phyloP scores from a whole-genome alignment of 2,329 filamentous ascomycete species.

The Neurospora crassa region DNA sequence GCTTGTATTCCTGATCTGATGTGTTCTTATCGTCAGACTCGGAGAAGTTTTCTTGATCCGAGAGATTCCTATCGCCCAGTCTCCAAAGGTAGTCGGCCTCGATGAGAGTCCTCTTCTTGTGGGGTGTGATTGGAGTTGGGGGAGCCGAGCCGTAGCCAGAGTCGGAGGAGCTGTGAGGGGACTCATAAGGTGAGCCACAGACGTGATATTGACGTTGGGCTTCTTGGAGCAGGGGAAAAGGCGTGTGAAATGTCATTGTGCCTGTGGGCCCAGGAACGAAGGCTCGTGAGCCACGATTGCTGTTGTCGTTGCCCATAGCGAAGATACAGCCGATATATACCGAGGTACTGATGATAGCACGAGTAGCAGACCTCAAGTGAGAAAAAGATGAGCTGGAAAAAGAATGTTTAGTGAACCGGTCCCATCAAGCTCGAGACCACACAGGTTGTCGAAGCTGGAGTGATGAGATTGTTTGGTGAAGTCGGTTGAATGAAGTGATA shows the following conservation, averaged over 20 bases:
- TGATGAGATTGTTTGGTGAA: not conserved
- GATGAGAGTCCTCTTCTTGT: conserved; percentile 2
- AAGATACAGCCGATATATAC: conserved; percentile 1
- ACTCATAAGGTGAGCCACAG: conserved; percentile 7
- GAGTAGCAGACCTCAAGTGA: not conserved
- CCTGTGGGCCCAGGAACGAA: conserved; percentile 1
- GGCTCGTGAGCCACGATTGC: not conserved
- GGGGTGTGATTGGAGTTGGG: conserved; percentile 3
- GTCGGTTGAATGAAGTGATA: not conserved
- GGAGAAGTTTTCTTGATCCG: conserved; percentile 14
- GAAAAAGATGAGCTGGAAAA: not conserved
- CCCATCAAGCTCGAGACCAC: not conserved
- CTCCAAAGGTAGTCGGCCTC: conserved; percentile 3
- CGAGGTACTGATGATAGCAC: not conserved
- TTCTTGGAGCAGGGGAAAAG: conserved; percentile 5
- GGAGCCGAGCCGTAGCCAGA: conserved; percentile 17
- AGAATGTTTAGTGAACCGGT: not conserved
- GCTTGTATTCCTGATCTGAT: not conserved
- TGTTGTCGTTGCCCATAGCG: conserved; percentile 4
- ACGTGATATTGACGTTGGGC: conserved; percentile 9
- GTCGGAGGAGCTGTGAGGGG: conserved; percentile 11
- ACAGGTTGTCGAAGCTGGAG: not conserved
- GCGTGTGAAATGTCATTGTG: conserved; percentile 5
- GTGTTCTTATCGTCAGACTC: conserved; percentile 5
- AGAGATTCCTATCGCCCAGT: conserved; percentile 12